A percentile compares a stretch with the other conserved stretches of the same genome.
Conservation (phyloP, 176 grass and related monocot species). For the Cenchrus americanus region DNA sequence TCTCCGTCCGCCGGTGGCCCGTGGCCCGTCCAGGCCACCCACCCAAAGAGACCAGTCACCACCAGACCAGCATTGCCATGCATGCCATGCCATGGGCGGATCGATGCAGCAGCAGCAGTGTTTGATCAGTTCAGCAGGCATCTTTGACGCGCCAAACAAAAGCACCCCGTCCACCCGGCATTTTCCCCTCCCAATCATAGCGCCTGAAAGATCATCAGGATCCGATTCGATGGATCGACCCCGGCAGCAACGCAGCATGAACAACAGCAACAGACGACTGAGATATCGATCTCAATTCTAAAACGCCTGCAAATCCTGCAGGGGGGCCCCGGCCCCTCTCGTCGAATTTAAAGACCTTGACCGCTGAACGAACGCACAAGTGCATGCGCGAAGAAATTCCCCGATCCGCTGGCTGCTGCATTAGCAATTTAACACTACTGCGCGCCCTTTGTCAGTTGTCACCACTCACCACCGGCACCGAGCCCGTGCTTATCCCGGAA, state of each 20-base stretch:
- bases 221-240: constrained; percentile 18
- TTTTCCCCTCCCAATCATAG: not conserved
- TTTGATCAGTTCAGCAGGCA: not conserved
- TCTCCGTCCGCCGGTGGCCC: not conserved
- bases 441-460: not conserved
- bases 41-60: not conserved
- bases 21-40: too few species aligned
- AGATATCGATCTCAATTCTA: not conserved
- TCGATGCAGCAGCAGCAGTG: too few species aligned
- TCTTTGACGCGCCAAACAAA: constrained; percentile 24
- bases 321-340: not conserved
- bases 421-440: not conserved
- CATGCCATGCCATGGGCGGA: not conserved
- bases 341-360: constrained; percentile 11
- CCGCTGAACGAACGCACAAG: not conserved
- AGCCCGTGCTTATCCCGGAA: constrained; percentile 15
- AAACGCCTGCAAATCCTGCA: not conserved
- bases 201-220: constrained; percentile 13
- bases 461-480: not conserved
- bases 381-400: not conserved
- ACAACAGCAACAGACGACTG: too few species aligned
- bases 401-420: not conserved
- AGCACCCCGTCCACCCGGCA: not conserved
- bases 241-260: not conserved
- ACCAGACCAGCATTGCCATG: not conserved